A percentile compares a stretch with the other conserved stretches of the same genome.
Conservation (phyloP, 2,329 filamentous ascomycete genomes). For the Colletotrichum destructivum region DNA sequence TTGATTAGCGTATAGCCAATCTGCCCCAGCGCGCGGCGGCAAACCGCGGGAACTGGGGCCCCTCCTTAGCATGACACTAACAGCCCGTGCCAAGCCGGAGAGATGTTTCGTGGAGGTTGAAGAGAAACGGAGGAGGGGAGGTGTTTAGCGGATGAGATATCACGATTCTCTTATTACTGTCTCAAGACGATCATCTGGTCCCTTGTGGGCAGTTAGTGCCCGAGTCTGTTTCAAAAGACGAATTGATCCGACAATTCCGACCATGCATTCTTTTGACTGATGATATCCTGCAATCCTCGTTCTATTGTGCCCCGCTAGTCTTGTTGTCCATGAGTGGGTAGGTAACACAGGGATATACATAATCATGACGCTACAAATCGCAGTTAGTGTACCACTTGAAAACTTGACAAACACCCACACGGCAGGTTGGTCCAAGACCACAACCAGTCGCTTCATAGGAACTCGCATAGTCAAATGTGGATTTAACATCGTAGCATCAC, state of each 20-base stretch:
- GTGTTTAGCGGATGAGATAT: conserved; percentile 22
- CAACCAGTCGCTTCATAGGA: too few species aligned
- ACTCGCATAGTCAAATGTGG: neutral
- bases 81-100: too few species aligned
- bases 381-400: too few species aligned
- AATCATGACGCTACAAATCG: too few species aligned
- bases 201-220: neutral
- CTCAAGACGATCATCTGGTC: conserved; percentile 1
- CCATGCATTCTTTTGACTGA: neutral
- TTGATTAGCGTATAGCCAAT: too few species aligned
- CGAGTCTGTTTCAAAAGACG: neutral
- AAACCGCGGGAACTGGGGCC: too few species aligned
- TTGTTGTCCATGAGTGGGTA: neutral
- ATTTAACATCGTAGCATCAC: neutral
- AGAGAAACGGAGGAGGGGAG: conserved; percentile 8
- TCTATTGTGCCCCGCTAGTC: neutral
- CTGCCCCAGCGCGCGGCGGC: too few species aligned
- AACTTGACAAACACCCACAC: too few species aligned
- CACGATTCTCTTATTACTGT: conserved; percentile 15
- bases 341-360: too few species aligned
- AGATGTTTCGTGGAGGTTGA: too few species aligned
- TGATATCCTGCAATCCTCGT: neutral
- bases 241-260: conserved; percentile 3
- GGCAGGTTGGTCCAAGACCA: too few species aligned
- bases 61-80: too few species aligned